Evolutionary conservation across 306 rosid species (phyloP).

Genomic region (Psophocarpus tetragonolobus): DNA sequence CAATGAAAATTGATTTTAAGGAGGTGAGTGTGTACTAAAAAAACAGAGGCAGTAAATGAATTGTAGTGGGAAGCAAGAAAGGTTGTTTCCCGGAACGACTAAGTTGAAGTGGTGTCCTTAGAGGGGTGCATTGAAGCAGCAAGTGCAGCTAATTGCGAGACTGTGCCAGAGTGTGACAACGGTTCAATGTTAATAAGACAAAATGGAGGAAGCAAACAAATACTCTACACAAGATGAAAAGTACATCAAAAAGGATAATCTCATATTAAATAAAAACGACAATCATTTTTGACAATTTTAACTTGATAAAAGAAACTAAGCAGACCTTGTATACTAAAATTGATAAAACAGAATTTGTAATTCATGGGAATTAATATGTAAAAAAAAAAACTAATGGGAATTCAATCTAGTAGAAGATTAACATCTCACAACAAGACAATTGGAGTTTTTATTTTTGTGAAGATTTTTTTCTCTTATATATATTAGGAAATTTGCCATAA

Average conservation of each 20-base stretch:
- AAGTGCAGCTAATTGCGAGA: not conserved
- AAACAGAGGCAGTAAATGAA: not conserved
- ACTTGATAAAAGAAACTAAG: no score
- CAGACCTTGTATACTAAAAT: no score
- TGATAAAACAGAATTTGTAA: no score
- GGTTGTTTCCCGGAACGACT: slow-evolving; percentile 1
- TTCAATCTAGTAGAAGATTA: no score
- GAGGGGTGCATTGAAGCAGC: not conserved
- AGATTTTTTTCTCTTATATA: no score
- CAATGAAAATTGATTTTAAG: not conserved
- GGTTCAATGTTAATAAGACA: not conserved
- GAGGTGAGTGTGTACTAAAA: not conserved
- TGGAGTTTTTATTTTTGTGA: no score
- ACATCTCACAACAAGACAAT: no score
- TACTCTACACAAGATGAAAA: not conserved
- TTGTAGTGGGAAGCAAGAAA: slow-evolving; percentile 8
- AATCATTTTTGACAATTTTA: not conserved
- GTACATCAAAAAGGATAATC: not conserved
- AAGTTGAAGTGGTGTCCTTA: not conserved
- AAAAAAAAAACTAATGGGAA: no score
- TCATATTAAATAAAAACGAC: not conserved
- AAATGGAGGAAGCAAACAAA: not conserved
- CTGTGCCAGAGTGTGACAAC: not conserved
- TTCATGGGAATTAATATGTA: no score
- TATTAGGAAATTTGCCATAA: no score